Percentiles rank a stretch among this genome's conserved stretches.
Evolutionary conservation across 345 rosid genomes (phyloP).

Genomic region (Physaria fendleri): DNA sequence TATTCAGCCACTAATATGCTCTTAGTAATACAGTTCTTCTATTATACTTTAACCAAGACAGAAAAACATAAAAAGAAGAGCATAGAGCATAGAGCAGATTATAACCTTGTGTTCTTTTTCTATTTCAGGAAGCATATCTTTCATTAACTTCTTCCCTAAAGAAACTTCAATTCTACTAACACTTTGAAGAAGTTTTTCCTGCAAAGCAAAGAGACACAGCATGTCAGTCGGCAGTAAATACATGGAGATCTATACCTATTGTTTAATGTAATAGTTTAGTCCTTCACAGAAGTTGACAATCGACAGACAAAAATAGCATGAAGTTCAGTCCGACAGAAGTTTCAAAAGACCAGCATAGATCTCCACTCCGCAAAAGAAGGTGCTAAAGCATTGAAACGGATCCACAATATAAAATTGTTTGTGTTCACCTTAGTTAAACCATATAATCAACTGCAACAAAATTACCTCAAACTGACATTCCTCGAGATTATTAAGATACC

Average conservation of each 20-base stretch:
- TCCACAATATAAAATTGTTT: neutral
- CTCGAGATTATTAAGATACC: neutral
- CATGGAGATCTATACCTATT: neutral
- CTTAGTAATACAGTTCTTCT: neutral
- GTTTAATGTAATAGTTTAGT: neutral
- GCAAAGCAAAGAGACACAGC: slow-evolving; percentile 26
- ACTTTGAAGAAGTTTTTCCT: slow-evolving; percentile 88
- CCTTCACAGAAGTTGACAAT: neutral
- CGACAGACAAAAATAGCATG: slow-evolving; percentile 9
- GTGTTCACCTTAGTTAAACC: neutral
- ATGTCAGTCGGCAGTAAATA: neutral
- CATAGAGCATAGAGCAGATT: neutral
- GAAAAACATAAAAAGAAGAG: neutral
- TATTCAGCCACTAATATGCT: neutral
- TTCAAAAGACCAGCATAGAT: neutral
- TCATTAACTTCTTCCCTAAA: slow-evolving; percentile 82
- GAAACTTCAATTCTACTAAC: slow-evolving; percentile 85
- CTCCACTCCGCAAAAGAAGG: neutral
- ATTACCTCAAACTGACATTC: neutral
- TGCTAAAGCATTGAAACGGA: neutral
- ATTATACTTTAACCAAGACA: slow-evolving; percentile 2
- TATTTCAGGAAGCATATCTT: slow-evolving; percentile 92
- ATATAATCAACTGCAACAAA: slow-evolving; percentile 9
- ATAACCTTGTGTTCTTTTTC: slow-evolving; percentile 94
- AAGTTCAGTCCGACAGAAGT: neutral